phyloP scores from a whole-genome alignment of 1,139 yeast genomes.

The Scheffersomyces illinoinensis region DNA sequence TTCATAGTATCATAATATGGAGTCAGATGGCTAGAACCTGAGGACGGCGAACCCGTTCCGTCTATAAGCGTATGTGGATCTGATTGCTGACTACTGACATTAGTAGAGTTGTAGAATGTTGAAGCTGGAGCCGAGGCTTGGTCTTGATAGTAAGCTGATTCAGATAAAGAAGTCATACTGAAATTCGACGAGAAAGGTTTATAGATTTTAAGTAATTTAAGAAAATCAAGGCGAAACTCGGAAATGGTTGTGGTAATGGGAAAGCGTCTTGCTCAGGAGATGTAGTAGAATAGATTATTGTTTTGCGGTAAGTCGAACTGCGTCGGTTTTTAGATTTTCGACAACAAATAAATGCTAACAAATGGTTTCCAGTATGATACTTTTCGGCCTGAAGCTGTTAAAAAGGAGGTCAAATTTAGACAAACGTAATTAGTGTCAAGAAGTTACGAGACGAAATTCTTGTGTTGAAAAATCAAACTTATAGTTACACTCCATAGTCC shows the following conservation, averaged over 20 bases:
- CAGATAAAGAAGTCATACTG: neutral
- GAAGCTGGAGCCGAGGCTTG: conserved; percentile 14
- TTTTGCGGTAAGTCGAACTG: no score
- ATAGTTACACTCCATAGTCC: neutral
- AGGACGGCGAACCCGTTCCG: conserved; percentile 11
- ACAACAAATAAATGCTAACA: no score
- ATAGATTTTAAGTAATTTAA: no score
- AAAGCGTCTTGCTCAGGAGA: neutral
- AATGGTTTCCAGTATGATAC: no score
- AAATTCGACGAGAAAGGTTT: neutral
- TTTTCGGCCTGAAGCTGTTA: neutral
- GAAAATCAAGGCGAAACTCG: no score
- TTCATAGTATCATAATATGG: conserved; percentile 13
- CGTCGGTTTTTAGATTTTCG: no score
- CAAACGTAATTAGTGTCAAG: neutral
- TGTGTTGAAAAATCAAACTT: neutral
- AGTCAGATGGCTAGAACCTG: conserved; percentile 11
- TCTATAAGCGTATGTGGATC: conserved; percentile 3
- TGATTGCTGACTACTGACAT: conserved; percentile 8
- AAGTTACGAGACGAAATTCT: neutral
- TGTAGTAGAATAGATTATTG: no score
- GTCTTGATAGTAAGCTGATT: conserved; percentile 29
- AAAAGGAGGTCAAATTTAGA: neutral
- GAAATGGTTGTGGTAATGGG: neutral
- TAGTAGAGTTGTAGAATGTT: conserved; percentile 28